phyloP scores from a whole-genome alignment of 2,329 filamentous ascomycete species.

The Diplodia scrobiculata region DNA sequence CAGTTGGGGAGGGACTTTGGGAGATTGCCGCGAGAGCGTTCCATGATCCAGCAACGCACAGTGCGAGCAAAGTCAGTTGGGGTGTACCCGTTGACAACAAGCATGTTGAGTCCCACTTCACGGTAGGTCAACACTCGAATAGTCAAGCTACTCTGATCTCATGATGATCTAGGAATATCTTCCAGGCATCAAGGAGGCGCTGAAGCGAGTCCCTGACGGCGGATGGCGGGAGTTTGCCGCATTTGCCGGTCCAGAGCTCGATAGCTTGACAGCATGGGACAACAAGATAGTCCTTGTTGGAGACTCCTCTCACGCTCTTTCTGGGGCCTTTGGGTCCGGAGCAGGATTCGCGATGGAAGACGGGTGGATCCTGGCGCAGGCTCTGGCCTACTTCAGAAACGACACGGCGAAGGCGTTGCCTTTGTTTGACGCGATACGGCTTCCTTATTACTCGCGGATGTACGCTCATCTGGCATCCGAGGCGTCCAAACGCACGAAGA shows the following conservation, averaged over 20 bases:
- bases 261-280: constrained; percentile 47
- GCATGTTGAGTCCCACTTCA: constrained; percentile 46
- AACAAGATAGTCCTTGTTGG: constrained; percentile 56
- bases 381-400: constrained; percentile 34
- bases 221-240: constrained; percentile 54
- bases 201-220: constrained; percentile 45
- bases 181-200: constrained; percentile 46
- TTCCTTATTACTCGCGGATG: constrained; percentile 49
- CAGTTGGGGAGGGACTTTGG: constrained; percentile 43
- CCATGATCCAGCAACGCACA: constrained; percentile 39
- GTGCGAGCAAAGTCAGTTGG: constrained; percentile 43
- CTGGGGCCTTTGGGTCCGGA: constrained; percentile 51
- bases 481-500: constrained; percentile 29
- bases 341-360: constrained; percentile 53
- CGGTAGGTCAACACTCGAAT: constrained; percentile 28
- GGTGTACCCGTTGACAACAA: constrained; percentile 45
- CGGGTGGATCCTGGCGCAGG: constrained; percentile 49
- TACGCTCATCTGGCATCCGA: constrained; percentile 39
- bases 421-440: constrained; percentile 47
- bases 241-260: constrained; percentile 52
- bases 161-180: constrained; percentile 44
- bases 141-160: neutral
- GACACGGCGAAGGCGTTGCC: constrained; percentile 38
- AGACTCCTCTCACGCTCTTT: constrained; percentile 59
- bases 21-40: constrained; percentile 47